These are phyloP conservation scores for Globisporangium mamillatum DNA, from an alignment of 352 stramenopile genomes.

Conservation along the genomic window DNA sequence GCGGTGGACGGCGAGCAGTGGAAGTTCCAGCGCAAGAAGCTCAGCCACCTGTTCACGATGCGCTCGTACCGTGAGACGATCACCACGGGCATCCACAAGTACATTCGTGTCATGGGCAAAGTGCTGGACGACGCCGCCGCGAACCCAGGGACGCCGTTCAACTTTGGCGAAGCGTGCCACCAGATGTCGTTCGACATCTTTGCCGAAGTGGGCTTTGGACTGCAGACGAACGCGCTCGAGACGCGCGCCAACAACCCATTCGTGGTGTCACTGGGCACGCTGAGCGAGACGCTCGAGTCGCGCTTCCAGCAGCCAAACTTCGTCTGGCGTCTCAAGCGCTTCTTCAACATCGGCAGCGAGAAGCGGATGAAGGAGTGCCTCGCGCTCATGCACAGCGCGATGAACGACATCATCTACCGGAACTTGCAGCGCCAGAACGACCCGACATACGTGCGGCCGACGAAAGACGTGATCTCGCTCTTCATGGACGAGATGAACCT, in stretches of 20 bases:
- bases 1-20: slow-evolving; percentile 46
- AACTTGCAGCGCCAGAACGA: slow-evolving; percentile 32
- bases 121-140: slow-evolving; percentile 16
- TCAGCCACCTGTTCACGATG: slow-evolving; percentile 80
- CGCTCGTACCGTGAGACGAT: slow-evolving; percentile 36
- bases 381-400: slow-evolving; percentile 38
- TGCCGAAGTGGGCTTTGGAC: slow-evolving; percentile 43
- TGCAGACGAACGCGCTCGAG: slow-evolving; percentile 46
- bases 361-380: slow-evolving; percentile 35
- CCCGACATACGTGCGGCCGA: neutral
- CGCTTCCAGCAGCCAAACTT: slow-evolving; percentile 35
- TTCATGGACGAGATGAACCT: slow-evolving; percentile 17
- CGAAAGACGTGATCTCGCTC: slow-evolving; percentile 29
- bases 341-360: slow-evolving; percentile 37
- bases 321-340: slow-evolving; percentile 39
- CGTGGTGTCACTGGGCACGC: slow-evolving; percentile 15
- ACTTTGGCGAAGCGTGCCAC: slow-evolving; percentile 32
- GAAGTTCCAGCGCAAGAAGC: slow-evolving; percentile 57
- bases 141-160: slow-evolving; percentile 6
- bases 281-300: slow-evolving; percentile 8
- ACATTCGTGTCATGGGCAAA: slow-evolving; percentile 31
- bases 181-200: slow-evolving; percentile 56
- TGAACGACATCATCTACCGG: slow-evolving; percentile 47
- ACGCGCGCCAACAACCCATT: slow-evolving; percentile 38
- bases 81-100: slow-evolving; percentile 33